Evolutionary conservation across 495 filamentous ascomycete species (phyloP), one percentile per base, ranked within the genome.

Genomic region (Penicillium coffeae): DNA sequence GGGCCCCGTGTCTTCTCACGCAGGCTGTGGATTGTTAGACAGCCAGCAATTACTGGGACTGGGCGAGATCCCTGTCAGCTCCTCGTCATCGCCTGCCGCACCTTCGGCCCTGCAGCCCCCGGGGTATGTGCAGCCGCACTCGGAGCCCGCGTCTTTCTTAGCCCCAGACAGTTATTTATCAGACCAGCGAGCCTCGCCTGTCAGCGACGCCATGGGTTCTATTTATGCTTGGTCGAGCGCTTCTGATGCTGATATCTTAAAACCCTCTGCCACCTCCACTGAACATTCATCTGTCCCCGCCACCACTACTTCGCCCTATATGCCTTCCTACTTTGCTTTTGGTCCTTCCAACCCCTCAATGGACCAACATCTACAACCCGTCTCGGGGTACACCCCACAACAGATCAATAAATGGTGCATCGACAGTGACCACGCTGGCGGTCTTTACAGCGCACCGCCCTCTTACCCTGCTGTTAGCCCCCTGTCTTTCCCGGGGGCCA

Each of bases 391-490:
- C 13, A 56, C 44, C 4, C 30, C 54, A 0, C 54, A 61, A 30
- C 48, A 63, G 19, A 59, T 64, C 30, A 41, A 56, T 15, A 51
- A 56, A 45, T 59, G 54, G 52, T 61, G 55, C 38, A 52, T 62
- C 18, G 55, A 64, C 15, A 58, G 51, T 40, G 48, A 54, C 18
- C 41, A 45, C 10, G 15, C 45, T 2, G 35, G 15, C 19, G 37
- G 21, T 1, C 43, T 61, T 35, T 58, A 55, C 22, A 48, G 13
- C 38, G 30, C n/a, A 9, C 37, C 48, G 14, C 34, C 38, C n/a
- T 30, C 25, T 7, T 34, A 33, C 10, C 52, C n/a, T 40, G 16
- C 47, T 25, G 46, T 51, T n/a, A 42, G 42, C 37, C 38, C 53
- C 3, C 50, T 54, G 6, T 45, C 48, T 10, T 53, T 48, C 14